Percentiles rank a stretch among this genome's conserved stretches.
phyloP scores from a whole-genome alignment of 805 yeast genomes.

The Zygotorulaspora chibaensis region DNA sequence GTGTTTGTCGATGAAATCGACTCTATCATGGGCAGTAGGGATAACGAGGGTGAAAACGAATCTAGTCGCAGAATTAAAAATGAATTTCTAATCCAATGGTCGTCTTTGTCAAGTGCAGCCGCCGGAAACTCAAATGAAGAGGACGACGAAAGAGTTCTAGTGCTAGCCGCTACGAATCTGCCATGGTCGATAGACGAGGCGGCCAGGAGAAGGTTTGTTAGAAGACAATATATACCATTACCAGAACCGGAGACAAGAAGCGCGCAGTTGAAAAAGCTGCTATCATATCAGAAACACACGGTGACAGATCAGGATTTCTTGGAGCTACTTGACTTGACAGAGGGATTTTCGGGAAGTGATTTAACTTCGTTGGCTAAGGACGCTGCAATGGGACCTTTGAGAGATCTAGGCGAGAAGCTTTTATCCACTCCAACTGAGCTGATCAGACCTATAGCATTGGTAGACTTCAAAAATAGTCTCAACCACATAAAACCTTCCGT shows the following conservation, averaged over 20 bases:
- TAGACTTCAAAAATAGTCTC: conserved; percentile 74
- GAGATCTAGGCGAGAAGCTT: conserved; percentile 83
- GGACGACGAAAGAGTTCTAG: conserved; percentile 65
- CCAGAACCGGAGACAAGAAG: conserved; percentile 83
- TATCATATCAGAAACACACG: conserved; percentile 69
- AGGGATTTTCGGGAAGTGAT: conserved; percentile 89
- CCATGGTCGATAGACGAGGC: conserved; percentile 99
- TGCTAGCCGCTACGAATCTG: conserved; percentile 88
- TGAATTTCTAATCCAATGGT: conserved; percentile 93
- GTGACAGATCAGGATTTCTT: conserved; percentile 60
- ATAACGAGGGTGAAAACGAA: conserved; percentile 61
- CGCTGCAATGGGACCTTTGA: conserved; percentile 95
- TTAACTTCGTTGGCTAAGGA: conserved; percentile 91
- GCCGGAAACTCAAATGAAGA: conserved; percentile 40
- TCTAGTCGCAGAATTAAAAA: conserved; percentile 86
- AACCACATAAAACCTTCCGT: conserved; percentile 84
- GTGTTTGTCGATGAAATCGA: conserved; percentile 96
- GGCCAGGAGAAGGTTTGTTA: conserved; percentile 86
- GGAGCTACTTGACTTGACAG: conserved; percentile 59
- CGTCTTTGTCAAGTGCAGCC: conserved; percentile 83
- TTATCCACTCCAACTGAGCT: conserved; percentile 63
- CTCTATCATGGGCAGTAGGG: conserved; percentile 75
- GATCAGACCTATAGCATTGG: conserved; percentile 68
- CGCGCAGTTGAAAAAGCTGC: conserved; percentile 62
- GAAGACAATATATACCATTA: conserved; percentile 88